Evolutionary conservation across 1,284 basidiomycete species (phyloP), one percentile per base, ranked within the genome.

Genomic region (Boletellus dicymbophilus): DNA sequence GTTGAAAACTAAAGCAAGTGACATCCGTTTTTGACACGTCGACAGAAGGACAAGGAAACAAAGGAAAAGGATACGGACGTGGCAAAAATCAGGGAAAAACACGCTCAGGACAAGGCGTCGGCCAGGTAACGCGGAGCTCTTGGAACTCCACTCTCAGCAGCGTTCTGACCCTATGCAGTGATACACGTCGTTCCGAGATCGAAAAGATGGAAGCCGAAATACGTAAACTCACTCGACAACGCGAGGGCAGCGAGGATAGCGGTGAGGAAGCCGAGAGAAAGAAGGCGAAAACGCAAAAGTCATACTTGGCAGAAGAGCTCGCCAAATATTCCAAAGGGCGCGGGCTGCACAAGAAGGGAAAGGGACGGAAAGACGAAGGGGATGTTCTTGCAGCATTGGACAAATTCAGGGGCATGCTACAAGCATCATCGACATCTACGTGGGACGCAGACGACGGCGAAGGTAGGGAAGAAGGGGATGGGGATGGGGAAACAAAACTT

Each of bases 131-230:
- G 31, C 41, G 64, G 26, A 62, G 18, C 33, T 13, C 22, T 8
- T 33, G 64, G 26, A 62, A 12, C 33, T 13, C 22, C 15, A n/a
- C 6, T 33, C 31, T n/a, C 16, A 15, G 8, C 30, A 1, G 30
- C 20, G 12, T 15, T 25, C 9, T 6, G 34, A 25, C 28, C 42
- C 1, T 39, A 27, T 33, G n/a, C 57, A 93, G 89, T 42, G 77
- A 79, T 28, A 72, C 81, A 10, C 84, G 88, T 23, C 81, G 85
- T 62, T 78, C 82, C 6, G 89, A 95, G 67, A 95, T 97, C 49
- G 88, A 85, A 59, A 84, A 82, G 57, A 90, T 97, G 80, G 90
- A 97, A 68, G 85, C 84, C 4, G 90, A 94, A 46, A 88, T 98
- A 49, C 85, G 90, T 23, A 87, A 82, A 57, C 77, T 95, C 10